Base-by-base conservation (phyloP, 1,284 basidiomycete species). In the Pholiota adiposa region DNA sequence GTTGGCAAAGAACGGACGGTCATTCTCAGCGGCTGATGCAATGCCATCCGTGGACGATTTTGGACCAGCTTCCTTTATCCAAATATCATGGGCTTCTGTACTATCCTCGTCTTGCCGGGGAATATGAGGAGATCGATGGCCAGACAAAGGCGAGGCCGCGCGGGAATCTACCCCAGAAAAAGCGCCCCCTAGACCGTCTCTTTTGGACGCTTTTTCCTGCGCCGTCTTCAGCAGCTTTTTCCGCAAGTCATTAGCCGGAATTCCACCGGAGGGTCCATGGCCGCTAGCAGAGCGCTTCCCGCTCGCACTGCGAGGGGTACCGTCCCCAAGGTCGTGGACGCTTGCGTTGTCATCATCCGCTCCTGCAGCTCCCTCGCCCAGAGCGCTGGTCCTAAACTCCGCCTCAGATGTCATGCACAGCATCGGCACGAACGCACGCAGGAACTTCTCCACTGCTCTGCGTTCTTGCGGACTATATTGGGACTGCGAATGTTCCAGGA, bases 1-100 rank as follows among this genome's bases (percentile, higher is more conserved):
- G 77, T 98, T 97, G 66, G 88, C 87, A 76, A 97, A 98, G 77
- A 98, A 94, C 34, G 89, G 88, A 48, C 82, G 73, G 52, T 75
- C 75, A 51, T 67, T 64, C 54, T 73, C 73, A 16, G 70, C 51
- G 41, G 64, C 66, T 55, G 62, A 63, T 41, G 67, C 68, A 38
- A 67, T 61, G n/a, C 63, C 72, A 44, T 72, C 72, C 50, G 75
- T 68, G 50, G 65, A 60, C 62, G 69, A 44, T 67, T 67, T 61
- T 73, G 78, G 73, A 27, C 78, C 74, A 48, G 73, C 70, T 62
- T 87, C 88, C 56, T 76, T 78, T 58, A 89, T 83, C 89, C 89
- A 91, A 21, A 83, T 71, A 67, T 88, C 86, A 43, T 79, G 67
- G 31, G 65, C 64, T 53, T 67, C 71, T 54, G 69, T 69, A 61